These are phyloP conservation scores for Mycena amicta DNA, from an alignment of 768 basidiomycete species.

Conservation along the genomic window DNA sequence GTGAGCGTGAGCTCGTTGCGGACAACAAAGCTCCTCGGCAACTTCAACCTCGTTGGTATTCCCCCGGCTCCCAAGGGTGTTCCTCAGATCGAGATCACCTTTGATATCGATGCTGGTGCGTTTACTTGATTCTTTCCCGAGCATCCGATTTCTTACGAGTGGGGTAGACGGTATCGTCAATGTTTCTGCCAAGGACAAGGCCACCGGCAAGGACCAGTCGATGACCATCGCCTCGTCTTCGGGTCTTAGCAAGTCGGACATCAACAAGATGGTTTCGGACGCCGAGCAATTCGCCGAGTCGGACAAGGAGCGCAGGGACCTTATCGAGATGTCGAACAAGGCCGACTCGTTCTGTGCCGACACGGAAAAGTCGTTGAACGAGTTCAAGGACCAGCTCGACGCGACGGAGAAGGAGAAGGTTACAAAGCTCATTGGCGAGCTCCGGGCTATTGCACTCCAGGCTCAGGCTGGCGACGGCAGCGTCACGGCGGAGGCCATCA, in stretches of 20 bases:
- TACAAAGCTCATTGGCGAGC: slow-evolving; percentile 79
- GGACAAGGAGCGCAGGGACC: slow-evolving; percentile 82
- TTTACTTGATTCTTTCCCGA: neutral
- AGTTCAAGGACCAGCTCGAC: slow-evolving; percentile 98
- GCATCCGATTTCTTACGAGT: slow-evolving; percentile 13
- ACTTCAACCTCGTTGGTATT: slow-evolving; percentile 99
- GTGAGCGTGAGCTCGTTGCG: slow-evolving; percentile 96
- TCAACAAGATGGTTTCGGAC: slow-evolving; percentile 94
- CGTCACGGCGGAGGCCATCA: slow-evolving; percentile 84
- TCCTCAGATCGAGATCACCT: slow-evolving; percentile 86
- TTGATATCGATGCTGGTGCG: slow-evolving; percentile 95
- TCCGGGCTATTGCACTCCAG: slow-evolving; percentile 87
- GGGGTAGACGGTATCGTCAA: slow-evolving; percentile 97
- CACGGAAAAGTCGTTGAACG: slow-evolving; percentile 96
- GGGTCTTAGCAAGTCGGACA: slow-evolving; percentile 94
- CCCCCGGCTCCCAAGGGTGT: slow-evolving; percentile 85
- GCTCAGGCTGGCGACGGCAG: slow-evolving; percentile 84
- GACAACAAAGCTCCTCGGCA: slow-evolving; percentile 99
- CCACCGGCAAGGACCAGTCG: slow-evolving; percentile 86
- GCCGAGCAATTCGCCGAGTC: slow-evolving; percentile 92
- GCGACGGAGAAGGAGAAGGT: slow-evolving; percentile 93
- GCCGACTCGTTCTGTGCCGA: slow-evolving; percentile 93
- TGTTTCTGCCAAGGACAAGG: slow-evolving; percentile 94
- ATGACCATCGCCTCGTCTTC: slow-evolving; percentile 99
- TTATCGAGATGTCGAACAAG: slow-evolving; percentile 97